Percentiles rank a stretch among this genome's conserved stretches.
Conservation (phyloP, 306 rosid species). For the Acmispon strigosus region DNA sequence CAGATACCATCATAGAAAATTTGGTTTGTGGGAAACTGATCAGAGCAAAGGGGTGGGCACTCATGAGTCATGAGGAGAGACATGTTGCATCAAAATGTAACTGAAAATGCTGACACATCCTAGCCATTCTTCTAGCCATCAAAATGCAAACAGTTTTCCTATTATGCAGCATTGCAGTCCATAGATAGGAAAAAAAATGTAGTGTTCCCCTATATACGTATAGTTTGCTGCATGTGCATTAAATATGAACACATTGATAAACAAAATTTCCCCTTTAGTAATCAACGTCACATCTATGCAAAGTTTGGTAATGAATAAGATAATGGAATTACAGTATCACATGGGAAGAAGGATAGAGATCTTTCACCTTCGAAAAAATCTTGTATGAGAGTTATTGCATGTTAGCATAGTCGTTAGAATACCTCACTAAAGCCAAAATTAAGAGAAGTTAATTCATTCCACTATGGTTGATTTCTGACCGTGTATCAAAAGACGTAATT, state of each 20-base stretch:
- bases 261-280: slow-evolving; percentile 29
- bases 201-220: slow-evolving; percentile 29
- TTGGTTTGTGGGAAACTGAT: not conserved
- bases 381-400: no score
- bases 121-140: slow-evolving; percentile 19
- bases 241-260: slow-evolving; percentile 28
- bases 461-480: no score
- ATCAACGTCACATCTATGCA: slow-evolving; percentile 47
- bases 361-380: slow-evolving; percentile 37
- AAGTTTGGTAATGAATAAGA: slow-evolving; percentile 2
- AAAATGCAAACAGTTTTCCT: no score
- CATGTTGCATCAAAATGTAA: slow-evolving; percentile 26
- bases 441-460: no score
- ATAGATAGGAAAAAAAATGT: slow-evolving; percentile 13
- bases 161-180: slow-evolving; percentile 15
- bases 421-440: no score
- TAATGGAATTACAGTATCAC: slow-evolving; percentile 17
- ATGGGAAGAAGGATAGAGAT: slow-evolving; percentile 21
- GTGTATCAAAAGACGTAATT: no score
- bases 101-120: slow-evolving; percentile 24
- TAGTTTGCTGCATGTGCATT: slow-evolving; percentile 38
- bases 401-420: no score
- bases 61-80: slow-evolving; percentile 21
- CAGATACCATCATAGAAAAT: not conserved
- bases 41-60: slow-evolving; percentile 9